Conservation (phyloP, 23 red algal species). For the Cyanidiococcus yangmingshanensis region DNA sequence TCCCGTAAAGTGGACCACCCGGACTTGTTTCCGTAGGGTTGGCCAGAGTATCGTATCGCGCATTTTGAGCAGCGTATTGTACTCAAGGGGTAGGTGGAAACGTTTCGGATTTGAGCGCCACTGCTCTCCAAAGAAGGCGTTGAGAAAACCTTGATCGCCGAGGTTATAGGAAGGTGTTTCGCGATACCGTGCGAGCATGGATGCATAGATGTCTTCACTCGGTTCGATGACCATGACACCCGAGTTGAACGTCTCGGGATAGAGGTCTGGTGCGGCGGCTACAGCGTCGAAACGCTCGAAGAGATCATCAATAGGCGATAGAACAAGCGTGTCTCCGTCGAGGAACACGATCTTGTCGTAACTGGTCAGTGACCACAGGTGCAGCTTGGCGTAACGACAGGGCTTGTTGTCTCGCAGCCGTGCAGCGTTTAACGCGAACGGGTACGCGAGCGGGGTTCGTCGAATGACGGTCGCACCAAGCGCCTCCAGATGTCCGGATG, state of each 20-base stretch:
- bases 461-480: conserved; percentile 22
- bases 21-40: conserved; percentile 29
- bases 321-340: conserved; percentile 64
- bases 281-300: conserved; percentile 35
- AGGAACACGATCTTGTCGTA: conserved; percentile 64
- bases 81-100: conserved; percentile 41
- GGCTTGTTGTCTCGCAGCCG: conserved; percentile 69
- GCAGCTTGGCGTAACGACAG: conserved; percentile 63
- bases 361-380: conserved; percentile 51
- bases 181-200: conserved; percentile 47
- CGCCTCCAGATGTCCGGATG: conserved; percentile 23
- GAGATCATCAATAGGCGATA: conserved; percentile 41
- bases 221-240: conserved; percentile 70
- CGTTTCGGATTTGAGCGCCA: conserved; percentile 24
- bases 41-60: conserved; percentile 31
- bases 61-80: conserved; percentile 56
- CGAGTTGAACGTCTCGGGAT: conserved; percentile 67
- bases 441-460: conserved; percentile 37
- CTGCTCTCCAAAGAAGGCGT: conserved; percentile 43
- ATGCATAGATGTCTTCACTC: conserved; percentile 24
- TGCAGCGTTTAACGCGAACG: conserved; percentile 48
- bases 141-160: conserved; percentile 65
- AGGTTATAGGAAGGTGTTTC: conserved; percentile 60
- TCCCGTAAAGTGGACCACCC: conserved; percentile 62
- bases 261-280: conserved; percentile 50